These are phyloP conservation scores for Harringtonia aguacate DNA, from an alignment of 2,329 filamentous ascomycete genomes.

Conservation along the genomic window DNA sequence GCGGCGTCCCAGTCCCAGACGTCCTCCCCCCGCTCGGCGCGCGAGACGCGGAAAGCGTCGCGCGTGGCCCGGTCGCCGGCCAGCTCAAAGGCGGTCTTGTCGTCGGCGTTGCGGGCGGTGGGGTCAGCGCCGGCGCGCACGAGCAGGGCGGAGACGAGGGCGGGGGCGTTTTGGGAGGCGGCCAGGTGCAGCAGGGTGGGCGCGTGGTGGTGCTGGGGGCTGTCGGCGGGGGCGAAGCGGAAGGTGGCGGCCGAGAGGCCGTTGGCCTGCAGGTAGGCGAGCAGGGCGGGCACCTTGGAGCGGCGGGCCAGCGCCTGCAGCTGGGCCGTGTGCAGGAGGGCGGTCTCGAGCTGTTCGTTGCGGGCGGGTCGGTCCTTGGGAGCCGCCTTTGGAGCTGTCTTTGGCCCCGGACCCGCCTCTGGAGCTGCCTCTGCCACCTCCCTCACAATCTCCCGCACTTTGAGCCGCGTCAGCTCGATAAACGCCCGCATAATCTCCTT, in stretches of 20 bases:
- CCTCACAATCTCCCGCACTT: conserved; percentile 64
- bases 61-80: conserved; percentile 76
- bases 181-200: conserved; percentile 79
- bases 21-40: conserved; percentile 60
- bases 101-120: conserved; percentile 56
- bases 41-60: conserved; percentile 84
- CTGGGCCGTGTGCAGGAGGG: conserved; percentile 75
- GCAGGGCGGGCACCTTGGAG: conserved; percentile 76
- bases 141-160: conserved; percentile 68
- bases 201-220: conserved; percentile 54
- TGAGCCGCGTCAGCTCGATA: conserved; percentile 83
- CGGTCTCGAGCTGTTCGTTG: conserved; percentile 72
- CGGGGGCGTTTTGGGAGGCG: conserved; percentile 66
- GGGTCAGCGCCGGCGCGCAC: conserved; percentile 68
- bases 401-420: conserved; percentile 11
- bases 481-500: conserved; percentile 91
- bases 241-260: conserved; percentile 55
- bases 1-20: conserved; percentile 57
- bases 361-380: conserved; percentile 24
- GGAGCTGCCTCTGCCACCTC: conserved; percentile 24
- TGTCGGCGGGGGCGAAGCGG: conserved; percentile 59
- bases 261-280: conserved; percentile 77
- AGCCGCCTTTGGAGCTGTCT: conserved; percentile 52
- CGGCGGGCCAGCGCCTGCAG: conserved; percentile 79
- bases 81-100: conserved; percentile 79